Percentiles rank a stretch among this genome's conserved stretches.
Evolutionary conservation across 768 basidiomycete species (phyloP).

Genomic region (Phallus indusiatus): DNA sequence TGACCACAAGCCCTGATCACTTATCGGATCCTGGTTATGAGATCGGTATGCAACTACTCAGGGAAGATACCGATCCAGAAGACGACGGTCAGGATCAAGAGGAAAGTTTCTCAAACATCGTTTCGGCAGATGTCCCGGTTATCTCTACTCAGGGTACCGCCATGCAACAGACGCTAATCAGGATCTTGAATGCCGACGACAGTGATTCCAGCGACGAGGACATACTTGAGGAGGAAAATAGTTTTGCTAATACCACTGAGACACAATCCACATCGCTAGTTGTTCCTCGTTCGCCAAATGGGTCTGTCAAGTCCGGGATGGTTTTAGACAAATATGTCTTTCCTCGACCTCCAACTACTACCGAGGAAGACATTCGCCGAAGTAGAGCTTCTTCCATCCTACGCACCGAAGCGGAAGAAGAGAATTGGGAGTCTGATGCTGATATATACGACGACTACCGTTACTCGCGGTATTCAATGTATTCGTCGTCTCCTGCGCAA

Average conservation of each 20-base stretch:
- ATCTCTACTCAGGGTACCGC: neutral
- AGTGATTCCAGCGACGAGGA: neutral
- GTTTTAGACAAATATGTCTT: neutral
- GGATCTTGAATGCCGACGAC: neutral
- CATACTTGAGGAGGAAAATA: neutral
- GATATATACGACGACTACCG: conserved; percentile 79
- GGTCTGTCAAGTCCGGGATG: neutral
- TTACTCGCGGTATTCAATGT: conserved; percentile 53
- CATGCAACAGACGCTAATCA: neutral
- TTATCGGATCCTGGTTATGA: conserved; percentile 23
- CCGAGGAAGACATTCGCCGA: neutral
- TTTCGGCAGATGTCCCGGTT: neutral
- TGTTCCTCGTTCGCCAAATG: neutral
- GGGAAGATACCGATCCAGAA: conserved; percentile 32
- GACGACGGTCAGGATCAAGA: conserved; percentile 2
- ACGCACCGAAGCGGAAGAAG: conserved; percentile 13
- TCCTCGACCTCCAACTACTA: neutral
- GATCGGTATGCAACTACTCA: conserved; percentile 60
- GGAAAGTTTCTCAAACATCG: neutral
- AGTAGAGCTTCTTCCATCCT: conserved; percentile 19
- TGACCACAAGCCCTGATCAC: neutral
- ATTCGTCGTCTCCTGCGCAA: conserved; percentile 6
- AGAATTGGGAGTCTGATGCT: conserved; percentile 52
- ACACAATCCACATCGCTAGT: neutral
- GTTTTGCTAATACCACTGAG: neutral